Evolutionary conservation across 129 eudicot species (phyloP).

Genomic region (Flaveria robusta): DNA sequence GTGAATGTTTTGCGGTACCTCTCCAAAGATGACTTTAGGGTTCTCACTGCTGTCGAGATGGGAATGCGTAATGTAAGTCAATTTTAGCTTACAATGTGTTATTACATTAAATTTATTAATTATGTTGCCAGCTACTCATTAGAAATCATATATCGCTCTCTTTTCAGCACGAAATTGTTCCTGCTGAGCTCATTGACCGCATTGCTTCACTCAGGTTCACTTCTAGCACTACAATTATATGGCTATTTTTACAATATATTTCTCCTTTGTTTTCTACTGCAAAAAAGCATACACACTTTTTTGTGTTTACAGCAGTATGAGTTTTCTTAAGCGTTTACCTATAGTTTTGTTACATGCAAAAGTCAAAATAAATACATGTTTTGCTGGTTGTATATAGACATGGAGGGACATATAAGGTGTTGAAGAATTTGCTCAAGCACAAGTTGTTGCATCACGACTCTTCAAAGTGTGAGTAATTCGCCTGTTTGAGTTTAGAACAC

Average conservation of each 20-base stretch:
- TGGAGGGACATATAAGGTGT: constrained; percentile 95
- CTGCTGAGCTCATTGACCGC: constrained; percentile 74
- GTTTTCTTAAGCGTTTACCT: not conserved
- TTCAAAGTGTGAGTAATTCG: constrained; percentile 65
- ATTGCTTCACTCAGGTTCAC: constrained; percentile 86
- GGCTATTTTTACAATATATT: not conserved
- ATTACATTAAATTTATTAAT: not conserved
- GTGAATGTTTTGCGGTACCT: constrained; percentile 82
- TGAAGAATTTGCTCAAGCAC: constrained; percentile 91
- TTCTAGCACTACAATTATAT: not conserved
- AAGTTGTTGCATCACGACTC: constrained; percentile 87
- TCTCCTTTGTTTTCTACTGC: not conserved
- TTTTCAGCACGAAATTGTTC: constrained; percentile 95
- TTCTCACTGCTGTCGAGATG: constrained; percentile 97
- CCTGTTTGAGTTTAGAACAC: not conserved
- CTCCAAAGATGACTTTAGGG: constrained; percentile 91
- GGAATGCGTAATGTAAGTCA: constrained; percentile 86
- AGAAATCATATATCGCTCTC: not conserved
- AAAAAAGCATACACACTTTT: not conserved
- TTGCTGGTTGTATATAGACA: constrained; percentile 49
- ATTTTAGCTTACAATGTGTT: not conserved
- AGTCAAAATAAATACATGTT: not conserved
- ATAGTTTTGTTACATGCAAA: constrained; percentile 2
- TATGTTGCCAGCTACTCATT: not conserved
- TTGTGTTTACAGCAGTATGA: not conserved